Conservation (phyloP, 2,329 filamentous ascomycete genomes). For the Cladorrhinum sp. region DNA sequence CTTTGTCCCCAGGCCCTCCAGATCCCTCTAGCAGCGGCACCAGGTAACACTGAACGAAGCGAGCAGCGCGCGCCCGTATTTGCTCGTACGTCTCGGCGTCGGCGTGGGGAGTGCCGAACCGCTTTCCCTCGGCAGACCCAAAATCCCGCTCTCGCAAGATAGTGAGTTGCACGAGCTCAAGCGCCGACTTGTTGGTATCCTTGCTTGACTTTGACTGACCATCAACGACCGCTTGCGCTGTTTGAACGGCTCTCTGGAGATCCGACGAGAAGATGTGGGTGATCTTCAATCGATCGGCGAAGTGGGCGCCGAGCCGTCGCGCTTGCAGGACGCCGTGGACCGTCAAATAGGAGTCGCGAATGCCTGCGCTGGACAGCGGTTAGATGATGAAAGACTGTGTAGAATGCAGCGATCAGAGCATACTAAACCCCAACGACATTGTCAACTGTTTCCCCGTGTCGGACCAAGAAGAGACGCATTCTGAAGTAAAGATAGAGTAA, state of each 20-base stretch:
- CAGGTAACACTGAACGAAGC: conserved; percentile 65
- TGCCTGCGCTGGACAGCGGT: conserved; percentile 58
- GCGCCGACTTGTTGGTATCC: not conserved
- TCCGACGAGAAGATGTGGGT: conserved; percentile 75
- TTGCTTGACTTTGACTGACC: conserved; percentile 41
- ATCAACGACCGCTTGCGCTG: conserved; percentile 63
- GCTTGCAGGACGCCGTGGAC: conserved; percentile 79
- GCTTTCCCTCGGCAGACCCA: conserved; percentile 65
- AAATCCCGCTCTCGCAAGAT: conserved; percentile 72
- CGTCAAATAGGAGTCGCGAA: conserved; percentile 76
- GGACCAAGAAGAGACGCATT: conserved; percentile 71
- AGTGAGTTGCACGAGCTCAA: conserved; percentile 40
- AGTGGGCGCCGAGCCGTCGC: conserved; percentile 63
- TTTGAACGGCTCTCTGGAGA: conserved; percentile 68
- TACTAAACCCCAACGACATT: conserved; percentile 79
- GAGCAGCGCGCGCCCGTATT: conserved; percentile 61
- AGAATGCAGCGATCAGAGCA: conserved; percentile 28
- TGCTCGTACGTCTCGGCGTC: conserved; percentile 66
- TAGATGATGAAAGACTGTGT: conserved; percentile 6
- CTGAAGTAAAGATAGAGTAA: not conserved
- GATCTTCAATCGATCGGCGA: conserved; percentile 46
- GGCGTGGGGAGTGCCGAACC: conserved; percentile 44
- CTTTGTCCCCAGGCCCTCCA: conserved; percentile 20
- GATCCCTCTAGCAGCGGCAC: conserved; percentile 49
- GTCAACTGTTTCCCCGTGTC: conserved; percentile 88